Evolutionary conservation across 305 asterid species (phyloP), one percentile per base, ranked within the genome.

Genomic region (Petunia hybrid): DNA sequence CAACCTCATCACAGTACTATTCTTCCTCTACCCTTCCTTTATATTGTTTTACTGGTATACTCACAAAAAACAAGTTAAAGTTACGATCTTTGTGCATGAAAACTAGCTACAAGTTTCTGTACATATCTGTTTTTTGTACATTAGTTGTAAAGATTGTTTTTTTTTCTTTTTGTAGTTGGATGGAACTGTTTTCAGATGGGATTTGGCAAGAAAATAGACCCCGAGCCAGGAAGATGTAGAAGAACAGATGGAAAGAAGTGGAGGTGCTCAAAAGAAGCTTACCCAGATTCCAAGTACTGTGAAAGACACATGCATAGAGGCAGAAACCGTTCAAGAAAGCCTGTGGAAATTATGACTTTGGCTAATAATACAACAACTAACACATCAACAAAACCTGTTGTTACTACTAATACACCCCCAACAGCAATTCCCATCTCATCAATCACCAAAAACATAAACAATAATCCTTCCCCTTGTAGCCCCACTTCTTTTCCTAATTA

Each of bases 261-360:
- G 98, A 85, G 97, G 65, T 94, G 98, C 80, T 91, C 98, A 1
- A 94, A 93, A 85, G 98, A 93, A 82, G 98, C 97, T 0, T 92
- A 89, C 65, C 92, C 95, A 14, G 98, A 93, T 87, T 92, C 98
- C 42, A 95, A 95, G 85, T 95, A 95, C 93, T 95, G 98, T 80
- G 98, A 95, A 70, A 88, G 98, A 61, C 98, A 95, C 93, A 93
- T 95, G 98, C 98, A 95, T 81, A 87, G 98, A 88, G 98, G 98
- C 89, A 93, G 98, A 88, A 95, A 93, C 90, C 98, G 98, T 95
- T 95, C 98, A 95, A 95, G 98, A 93, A 95, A 95, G 98, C 98
- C 97, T 95, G 98, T 95, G 98, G 98, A 95, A 93, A 79, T 86
- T 65, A 68, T 84, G 62, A 46, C 77, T 31, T 22, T 22, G 31